A percentile compares a stretch with the other conserved stretches of the same genome.
phyloP scores from a whole-genome alignment of 768 basidiomycete species.

The Clathrus columnatus region DNA sequence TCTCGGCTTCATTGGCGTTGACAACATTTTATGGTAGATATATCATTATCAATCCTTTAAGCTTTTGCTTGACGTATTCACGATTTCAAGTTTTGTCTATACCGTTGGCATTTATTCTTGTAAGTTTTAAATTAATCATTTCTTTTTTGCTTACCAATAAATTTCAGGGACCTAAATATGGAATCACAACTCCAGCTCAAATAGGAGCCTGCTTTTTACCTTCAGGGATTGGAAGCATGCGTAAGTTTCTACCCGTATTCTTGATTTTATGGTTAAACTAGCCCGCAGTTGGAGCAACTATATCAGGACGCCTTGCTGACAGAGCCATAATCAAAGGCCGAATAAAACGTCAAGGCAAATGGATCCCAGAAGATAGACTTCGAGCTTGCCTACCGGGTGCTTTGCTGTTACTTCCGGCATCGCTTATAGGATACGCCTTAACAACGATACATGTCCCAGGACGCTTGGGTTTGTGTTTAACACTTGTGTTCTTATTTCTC shows the following conservation, averaged over 20 bases:
- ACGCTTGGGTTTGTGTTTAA: slow-evolving; percentile 38
- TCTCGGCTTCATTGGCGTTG: background rate
- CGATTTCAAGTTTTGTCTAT: background rate
- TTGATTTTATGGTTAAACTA: background rate
- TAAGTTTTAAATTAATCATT: background rate
- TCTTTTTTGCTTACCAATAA: background rate
- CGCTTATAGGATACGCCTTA: slow-evolving; percentile 40
- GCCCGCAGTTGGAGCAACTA: slow-evolving; percentile 44
- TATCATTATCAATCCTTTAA: background rate
- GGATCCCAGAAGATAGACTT: slow-evolving; percentile 64
- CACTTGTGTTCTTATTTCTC: slow-evolving; percentile 47
- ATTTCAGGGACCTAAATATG: background rate
- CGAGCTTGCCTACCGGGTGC: slow-evolving; percentile 41
- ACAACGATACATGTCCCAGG: slow-evolving; percentile 44
- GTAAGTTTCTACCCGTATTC: slow-evolving; percentile 4
- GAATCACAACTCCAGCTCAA: background rate
- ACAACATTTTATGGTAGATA: background rate
- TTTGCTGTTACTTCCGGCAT: slow-evolving; percentile 41
- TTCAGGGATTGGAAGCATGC: background rate
- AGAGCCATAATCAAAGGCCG: slow-evolving; percentile 40
- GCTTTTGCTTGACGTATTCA: background rate
- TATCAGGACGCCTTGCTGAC: slow-evolving; percentile 55
- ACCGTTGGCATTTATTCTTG: background rate
- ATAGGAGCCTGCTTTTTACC: slow-evolving; percentile 1
- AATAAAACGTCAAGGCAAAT: slow-evolving; percentile 40